A percentile compares a stretch with the other conserved stretches of the same genome.
phyloP scores from a whole-genome alignment of 2,329 filamentous ascomycete species.

The Aspergillus sp. region DNA sequence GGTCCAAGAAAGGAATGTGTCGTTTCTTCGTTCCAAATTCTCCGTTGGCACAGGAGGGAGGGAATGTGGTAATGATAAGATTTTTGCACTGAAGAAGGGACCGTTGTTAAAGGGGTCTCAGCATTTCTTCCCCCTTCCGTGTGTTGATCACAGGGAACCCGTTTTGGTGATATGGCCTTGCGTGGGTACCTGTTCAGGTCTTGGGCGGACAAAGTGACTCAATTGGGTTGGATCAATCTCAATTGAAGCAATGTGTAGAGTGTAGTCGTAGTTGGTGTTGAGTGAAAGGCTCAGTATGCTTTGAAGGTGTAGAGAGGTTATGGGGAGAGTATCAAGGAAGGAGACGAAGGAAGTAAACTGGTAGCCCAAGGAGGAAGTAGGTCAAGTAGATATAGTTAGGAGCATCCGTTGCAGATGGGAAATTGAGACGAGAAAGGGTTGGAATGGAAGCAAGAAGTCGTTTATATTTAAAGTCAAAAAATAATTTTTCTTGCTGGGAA shows the following conservation, averaged over 20 bases:
- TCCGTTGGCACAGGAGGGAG: conserved; percentile 29
- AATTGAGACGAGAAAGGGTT: conserved; percentile 9
- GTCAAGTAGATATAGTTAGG: conserved; percentile 6
- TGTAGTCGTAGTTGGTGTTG: not conserved
- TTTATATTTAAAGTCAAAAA: conserved; percentile 3
- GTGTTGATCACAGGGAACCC: conserved; percentile 8
- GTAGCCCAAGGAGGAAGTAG: conserved; percentile 8
- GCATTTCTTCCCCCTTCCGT: conserved; percentile 22
- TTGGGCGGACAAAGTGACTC: not conserved
- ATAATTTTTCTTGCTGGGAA: not conserved
- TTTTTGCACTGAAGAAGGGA: conserved; percentile 20
- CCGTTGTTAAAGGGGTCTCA: conserved; percentile 20
- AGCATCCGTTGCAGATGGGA: conserved; percentile 12
- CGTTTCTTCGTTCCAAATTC: conserved; percentile 21
- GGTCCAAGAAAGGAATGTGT: conserved; percentile 23
- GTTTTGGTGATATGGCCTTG: not conserved
- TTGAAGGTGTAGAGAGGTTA: not conserved
- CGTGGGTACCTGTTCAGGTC: not conserved
- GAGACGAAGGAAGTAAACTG: not conserved
- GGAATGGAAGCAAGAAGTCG: conserved; percentile 10
- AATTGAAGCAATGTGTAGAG: not conserved
- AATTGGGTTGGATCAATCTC: not conserved
- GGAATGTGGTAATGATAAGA: conserved; percentile 30
- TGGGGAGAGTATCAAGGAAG: not conserved
- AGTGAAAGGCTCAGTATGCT: not conserved